Base-by-base conservation (phyloP, 805 yeast genomes). In the Candida gorgasii region DNA sequence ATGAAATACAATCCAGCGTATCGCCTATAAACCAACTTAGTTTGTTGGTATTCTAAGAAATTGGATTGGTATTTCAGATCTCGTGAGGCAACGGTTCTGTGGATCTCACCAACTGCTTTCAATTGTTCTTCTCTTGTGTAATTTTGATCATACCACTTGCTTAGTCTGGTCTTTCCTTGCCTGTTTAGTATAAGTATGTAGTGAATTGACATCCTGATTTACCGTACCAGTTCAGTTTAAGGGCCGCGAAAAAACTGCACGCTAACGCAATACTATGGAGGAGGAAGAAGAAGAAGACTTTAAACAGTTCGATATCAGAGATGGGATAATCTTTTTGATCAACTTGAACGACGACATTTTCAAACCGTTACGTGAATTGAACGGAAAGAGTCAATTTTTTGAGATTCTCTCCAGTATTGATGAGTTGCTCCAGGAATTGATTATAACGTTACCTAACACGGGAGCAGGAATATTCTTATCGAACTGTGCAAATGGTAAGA, bases 1-100 rank as follows among this genome's bases (percentile, higher is more conserved):
- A 89, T 80, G 59, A 93, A 89, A 61, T 82, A 92, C 9, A 92
- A 67, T 5, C 98, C 98, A 3, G 97, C 97, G 58, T 92, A 92
- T 44, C 97, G 68, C 49, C 95, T 72, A 59, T 90, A 90, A 0
- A 92, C 89, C 39, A 93, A 67, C 57, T 86, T 86, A 43, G 73
- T 67, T 36, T 70, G 60, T 26, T 63, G 65, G 50, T 69, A 72
- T 53, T 86, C 90, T 16, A 86, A 88, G 54, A 87, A 86, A 58
- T 87, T 87, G 38, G 88, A 79, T 59, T 88, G 96, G 53, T 82
- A 78, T 56, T 82, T 86, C 58, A 85, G 88, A 56, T 90, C 97
- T 53, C 97, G 73, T 2, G 90, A 75, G 0, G 90, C 82, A 7
- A 90, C 82, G 35, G 88, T 67, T 44, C 89, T 74, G 64, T 90